Base-by-base conservation (phyloP, 441 rosid genomes). In the Gossypium laxum region DNA sequence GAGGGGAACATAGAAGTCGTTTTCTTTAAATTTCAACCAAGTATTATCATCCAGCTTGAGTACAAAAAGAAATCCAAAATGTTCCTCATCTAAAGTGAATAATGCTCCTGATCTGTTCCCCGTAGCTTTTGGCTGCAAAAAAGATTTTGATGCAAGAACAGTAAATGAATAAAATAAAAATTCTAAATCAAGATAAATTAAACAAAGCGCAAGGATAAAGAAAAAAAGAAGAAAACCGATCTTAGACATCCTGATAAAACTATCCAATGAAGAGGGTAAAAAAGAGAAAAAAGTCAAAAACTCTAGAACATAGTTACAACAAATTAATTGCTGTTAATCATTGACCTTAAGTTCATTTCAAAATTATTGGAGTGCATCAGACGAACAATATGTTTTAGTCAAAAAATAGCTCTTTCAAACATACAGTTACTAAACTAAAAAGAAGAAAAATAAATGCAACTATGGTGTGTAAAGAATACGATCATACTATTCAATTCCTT, bases 1-100 rank as follows among this genome's bases (percentile, higher is more conserved):
- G 67, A 93, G 82, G 66, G 97, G 96, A 74, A 93, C 69, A 61
- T 80, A 91, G 81, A 91, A 93, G 82, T 93, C 98, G 70, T 86
- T 74, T 12, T 91, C 96, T 79, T 52, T 77, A 73, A 78, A 78
- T 4, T 89, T 90, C 74, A 91, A 72, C 97, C 97, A 93, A 72
- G 85, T 82, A 47, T 69, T 80, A 58, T 80, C 93, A 48, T 86
- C 81, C 76, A 88, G 76, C 89, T 86, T 90, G 76, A 93, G 87
- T 81, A 93, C 97, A 79, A 90, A 93, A 74, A 89, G 86, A 81
- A 93, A 89, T 67, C 97, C 97, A 32, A 62, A 76, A 72, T 78
- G 75, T 43, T 81, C 85, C 76, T 81, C 82, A 60, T 89, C 92
- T 71, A 93, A 73, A 79, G 91, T 80, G 79, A 93, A 93, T 74